These are phyloP conservation scores for Saprolegnia parasitica DNA, from an alignment of 352 stramenopile genomes.

Conservation along the genomic window DNA sequence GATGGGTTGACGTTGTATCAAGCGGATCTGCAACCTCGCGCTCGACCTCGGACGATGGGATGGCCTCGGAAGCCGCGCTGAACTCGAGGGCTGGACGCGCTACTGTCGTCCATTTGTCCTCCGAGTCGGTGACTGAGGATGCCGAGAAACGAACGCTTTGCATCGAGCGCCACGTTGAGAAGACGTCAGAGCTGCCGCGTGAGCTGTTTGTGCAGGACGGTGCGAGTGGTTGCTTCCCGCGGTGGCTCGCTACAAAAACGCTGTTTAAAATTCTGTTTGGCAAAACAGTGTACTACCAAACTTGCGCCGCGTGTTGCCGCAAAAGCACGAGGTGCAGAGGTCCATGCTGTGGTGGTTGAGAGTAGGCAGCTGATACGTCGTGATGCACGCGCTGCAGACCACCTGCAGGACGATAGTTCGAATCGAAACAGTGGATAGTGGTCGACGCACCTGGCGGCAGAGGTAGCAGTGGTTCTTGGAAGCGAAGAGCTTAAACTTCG, in stretches of 20 bases:
- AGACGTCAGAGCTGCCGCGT: background rate
- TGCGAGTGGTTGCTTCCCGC: background rate
- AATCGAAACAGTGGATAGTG: background rate
- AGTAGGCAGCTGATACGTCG: background rate
- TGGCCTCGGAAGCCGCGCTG: no score
- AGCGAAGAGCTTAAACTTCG: background rate
- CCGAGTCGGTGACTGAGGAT: no score
- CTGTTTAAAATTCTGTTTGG: background rate
- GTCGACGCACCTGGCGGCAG: background rate
- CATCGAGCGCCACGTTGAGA: background rate
- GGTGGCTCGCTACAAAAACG: background rate
- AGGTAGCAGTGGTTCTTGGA: constrained; percentile 4
- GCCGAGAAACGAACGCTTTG: no score
- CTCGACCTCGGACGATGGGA: no score
- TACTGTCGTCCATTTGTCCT: no score
- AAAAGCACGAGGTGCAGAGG: background rate
- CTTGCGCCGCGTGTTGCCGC: background rate
- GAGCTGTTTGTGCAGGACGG: background rate
- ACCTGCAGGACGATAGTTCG: background rate
- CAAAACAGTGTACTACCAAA: background rate
- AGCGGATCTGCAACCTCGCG: no score
- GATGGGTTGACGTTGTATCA: no score
- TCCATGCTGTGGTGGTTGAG: background rate
- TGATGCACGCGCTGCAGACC: background rate
- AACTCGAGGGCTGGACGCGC: no score